These are phyloP conservation scores for Picea sitchensis DNA, from an alignment of 75 land plant species.

Conservation along the genomic window DNA sequence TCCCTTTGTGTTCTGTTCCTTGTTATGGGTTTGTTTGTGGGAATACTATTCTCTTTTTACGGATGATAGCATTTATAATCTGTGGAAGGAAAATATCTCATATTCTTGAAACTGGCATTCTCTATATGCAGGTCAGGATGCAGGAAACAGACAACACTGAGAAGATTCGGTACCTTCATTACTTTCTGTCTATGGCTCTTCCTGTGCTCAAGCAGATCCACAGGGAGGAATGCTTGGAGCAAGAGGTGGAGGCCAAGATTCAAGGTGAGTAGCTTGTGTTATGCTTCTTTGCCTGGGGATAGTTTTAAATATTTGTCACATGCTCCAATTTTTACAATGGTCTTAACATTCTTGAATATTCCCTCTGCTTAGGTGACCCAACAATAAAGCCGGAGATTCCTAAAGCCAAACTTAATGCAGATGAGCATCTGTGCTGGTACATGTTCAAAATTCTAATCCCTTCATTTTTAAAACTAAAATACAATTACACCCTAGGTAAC, in stretches of 20 bases:
- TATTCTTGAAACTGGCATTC: background rate
- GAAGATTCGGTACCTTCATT: conserved; percentile 58
- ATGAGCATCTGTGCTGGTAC: conserved; percentile 78
- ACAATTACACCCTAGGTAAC: background rate
- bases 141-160: conserved; percentile 42
- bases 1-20: background rate
- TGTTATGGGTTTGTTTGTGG: background rate
- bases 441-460: background rate
- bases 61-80: background rate
- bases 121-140: conserved; percentile 43
- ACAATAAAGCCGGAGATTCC: conserved; percentile 47
- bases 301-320: background rate
- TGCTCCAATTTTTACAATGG: background rate
- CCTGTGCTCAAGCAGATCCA: conserved; percentile 70
- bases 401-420: conserved; percentile 47
- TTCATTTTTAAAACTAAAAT: background rate
- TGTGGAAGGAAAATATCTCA: background rate
- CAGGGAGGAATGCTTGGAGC: conserved; percentile 62
- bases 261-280: conserved; percentile 27
- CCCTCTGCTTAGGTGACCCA: conserved; percentile 9
- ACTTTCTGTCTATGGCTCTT: conserved; percentile 59
- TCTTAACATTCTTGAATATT: background rate
- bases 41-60: background rate
- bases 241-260: conserved; percentile 54
- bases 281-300: background rate